A percentile compares a stretch with the other conserved stretches of the same genome.
Conservation (phyloP, 306 rosid species). For the Trifolium subterraneum region DNA sequence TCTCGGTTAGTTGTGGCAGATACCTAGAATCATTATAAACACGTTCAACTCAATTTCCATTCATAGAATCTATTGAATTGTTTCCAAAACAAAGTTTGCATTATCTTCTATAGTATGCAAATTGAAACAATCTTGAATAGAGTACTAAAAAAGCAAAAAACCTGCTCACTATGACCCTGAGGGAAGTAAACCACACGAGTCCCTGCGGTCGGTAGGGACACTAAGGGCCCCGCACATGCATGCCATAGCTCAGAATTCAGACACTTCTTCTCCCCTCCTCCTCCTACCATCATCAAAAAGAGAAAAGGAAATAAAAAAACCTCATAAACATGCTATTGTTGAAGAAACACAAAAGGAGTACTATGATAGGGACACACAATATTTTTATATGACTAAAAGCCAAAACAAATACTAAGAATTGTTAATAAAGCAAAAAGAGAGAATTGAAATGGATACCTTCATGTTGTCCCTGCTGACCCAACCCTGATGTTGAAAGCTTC, state of each 20-base stretch:
- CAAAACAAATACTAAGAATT: slow-evolving; percentile 45
- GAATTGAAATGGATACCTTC: slow-evolving; percentile 71
- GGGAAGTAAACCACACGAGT: slow-evolving; percentile 95
- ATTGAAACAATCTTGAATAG: slow-evolving; percentile 21
- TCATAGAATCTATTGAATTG: slow-evolving; percentile 26
- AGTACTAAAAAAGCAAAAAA: slow-evolving; percentile 27
- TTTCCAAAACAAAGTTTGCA: slow-evolving; percentile 24
- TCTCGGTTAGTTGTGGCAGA: slow-evolving; percentile 93
- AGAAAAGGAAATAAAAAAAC: slow-evolving; percentile 25
- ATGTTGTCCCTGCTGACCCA: slow-evolving; percentile 86
- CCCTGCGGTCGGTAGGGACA: slow-evolving; percentile 87
- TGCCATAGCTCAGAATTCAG: slow-evolving; percentile 98
- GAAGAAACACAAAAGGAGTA: slow-evolving; percentile 42
- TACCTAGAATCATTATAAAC: slow-evolving; percentile 57
- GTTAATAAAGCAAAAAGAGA: slow-evolving; percentile 37
- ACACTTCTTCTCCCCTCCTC: slow-evolving; percentile 83
- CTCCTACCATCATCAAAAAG: slow-evolving; percentile 50
- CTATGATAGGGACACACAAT: slow-evolving; percentile 52
- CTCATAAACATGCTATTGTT: slow-evolving; percentile 30
- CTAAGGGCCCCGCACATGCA: slow-evolving; percentile 96
- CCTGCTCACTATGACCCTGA: slow-evolving; percentile 98
- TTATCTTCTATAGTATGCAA: slow-evolving; percentile 15
- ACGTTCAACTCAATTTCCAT: slow-evolving; percentile 39
- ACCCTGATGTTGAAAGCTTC: slow-evolving; percentile 97
- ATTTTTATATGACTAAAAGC: slow-evolving; percentile 40